Percentiles rank a stretch among this genome's conserved stretches.
phyloP scores from a whole-genome alignment of 352 stramenopile species.

The Phytophthora constricta region DNA sequence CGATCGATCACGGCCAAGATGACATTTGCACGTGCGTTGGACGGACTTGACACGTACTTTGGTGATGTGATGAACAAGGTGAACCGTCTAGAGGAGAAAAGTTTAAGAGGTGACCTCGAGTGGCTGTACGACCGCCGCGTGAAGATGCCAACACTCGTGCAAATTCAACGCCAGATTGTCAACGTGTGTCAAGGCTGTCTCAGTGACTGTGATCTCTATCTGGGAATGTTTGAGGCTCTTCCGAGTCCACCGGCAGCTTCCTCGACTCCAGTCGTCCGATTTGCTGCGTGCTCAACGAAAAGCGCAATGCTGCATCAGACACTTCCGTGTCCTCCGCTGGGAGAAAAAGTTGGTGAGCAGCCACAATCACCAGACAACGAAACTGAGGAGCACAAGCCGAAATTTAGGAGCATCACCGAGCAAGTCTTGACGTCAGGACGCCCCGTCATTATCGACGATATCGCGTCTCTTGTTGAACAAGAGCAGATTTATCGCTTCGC shows the following conservation, averaged over 20 bases:
- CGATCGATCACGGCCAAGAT: constrained; percentile 58
- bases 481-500: constrained; percentile 37
- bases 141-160: constrained; percentile 64
- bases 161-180: constrained; percentile 65
- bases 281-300: constrained; percentile 53
- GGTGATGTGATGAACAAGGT: constrained; percentile 32
- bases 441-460: constrained; percentile 47
- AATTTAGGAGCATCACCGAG: constrained; percentile 36
- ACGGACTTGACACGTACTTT: constrained; percentile 53
- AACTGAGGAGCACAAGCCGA: neutral
- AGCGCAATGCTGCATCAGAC: constrained; percentile 54
- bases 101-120: neutral
- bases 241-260: constrained; percentile 39
- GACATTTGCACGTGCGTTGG: constrained; percentile 50
- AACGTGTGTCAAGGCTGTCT: constrained; percentile 63
- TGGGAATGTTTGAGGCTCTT: constrained; percentile 67
- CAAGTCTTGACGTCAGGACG: constrained; percentile 36
- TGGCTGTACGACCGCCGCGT: constrained; percentile 18
- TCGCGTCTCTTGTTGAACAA: constrained; percentile 21
- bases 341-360: neutral
- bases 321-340: constrained; percentile 26
- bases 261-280: constrained; percentile 46
- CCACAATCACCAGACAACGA: constrained; percentile 15
- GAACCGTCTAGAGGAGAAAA: constrained; percentile 27
- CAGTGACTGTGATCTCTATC: constrained; percentile 74